Percentiles rank a stretch among this genome's conserved stretches.
These are phyloP conservation scores for Sanghuangporus weigelae DNA, from an alignment of 1,284 basidiomycete species.

Conservation along the genomic window DNA sequence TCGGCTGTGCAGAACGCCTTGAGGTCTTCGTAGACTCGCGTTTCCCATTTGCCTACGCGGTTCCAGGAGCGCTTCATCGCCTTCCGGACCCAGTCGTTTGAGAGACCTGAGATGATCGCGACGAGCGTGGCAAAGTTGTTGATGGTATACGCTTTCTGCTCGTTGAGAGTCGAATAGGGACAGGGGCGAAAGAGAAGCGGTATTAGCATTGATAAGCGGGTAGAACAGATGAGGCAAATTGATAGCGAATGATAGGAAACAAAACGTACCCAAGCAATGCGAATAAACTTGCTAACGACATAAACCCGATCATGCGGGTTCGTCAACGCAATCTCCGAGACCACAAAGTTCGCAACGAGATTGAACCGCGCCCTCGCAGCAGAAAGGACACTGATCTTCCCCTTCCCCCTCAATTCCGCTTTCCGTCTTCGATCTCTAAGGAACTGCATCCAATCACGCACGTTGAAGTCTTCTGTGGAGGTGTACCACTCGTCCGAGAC, in stretches of 20 bases:
- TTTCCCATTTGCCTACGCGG: slow-evolving; percentile 68
- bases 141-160: slow-evolving; percentile 77
- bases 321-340: slow-evolving; percentile 74
- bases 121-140: slow-evolving; percentile 80
- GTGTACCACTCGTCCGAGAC: slow-evolving; percentile 63
- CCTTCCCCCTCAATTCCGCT: slow-evolving; percentile 47
- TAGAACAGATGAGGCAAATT: neutral
- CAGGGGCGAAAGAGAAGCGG: slow-evolving; percentile 1
- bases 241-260: neutral
- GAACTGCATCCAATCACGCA: slow-evolving; percentile 81
- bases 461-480: slow-evolving; percentile 55
- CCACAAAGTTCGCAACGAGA: slow-evolving; percentile 77
- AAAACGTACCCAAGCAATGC: slow-evolving; percentile 70
- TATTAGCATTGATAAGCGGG: neutral
- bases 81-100: slow-evolving; percentile 63
- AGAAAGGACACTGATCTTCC: slow-evolving; percentile 66
- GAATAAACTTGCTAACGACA: slow-evolving; percentile 77
- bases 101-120: slow-evolving; percentile 78
- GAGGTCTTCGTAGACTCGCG: slow-evolving; percentile 72
- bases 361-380: slow-evolving; percentile 87
- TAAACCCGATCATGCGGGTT: slow-evolving; percentile 59
- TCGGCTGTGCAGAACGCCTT: slow-evolving; percentile 62
- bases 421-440: slow-evolving; percentile 73
- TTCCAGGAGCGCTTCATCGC: slow-evolving; percentile 68
- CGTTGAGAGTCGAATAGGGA: neutral